A percentile compares a stretch with the other conserved stretches of the same genome.
These are phyloP conservation scores for Sarocladiaceae sp. DNA, from an alignment of 2,329 filamentous ascomycete genomes.

Conservation along the genomic window DNA sequence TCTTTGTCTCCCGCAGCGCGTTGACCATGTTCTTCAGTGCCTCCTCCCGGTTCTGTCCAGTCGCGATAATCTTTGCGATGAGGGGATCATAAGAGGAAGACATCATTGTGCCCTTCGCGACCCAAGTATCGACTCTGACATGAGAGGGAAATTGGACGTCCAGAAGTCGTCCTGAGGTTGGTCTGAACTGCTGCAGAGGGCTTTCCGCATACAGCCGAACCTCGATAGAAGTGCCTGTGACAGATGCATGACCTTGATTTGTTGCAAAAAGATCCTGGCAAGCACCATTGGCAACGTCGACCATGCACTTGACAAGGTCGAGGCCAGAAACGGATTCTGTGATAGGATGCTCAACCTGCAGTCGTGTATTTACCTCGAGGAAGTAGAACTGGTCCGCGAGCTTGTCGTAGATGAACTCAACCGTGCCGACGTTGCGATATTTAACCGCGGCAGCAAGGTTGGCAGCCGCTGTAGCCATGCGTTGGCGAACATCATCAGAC, in stretches of 20 bases:
- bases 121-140: constrained; percentile 58
- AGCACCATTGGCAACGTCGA: constrained; percentile 23
- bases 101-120: constrained; percentile 62
- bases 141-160: constrained; percentile 48
- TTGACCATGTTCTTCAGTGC: constrained; percentile 57
- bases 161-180: constrained; percentile 52
- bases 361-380: constrained; percentile 34
- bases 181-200: constrained; percentile 50
- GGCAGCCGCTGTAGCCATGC: constrained; percentile 31
- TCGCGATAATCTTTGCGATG: constrained; percentile 68
- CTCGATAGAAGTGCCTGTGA: constrained; percentile 29
- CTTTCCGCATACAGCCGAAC: constrained; percentile 40
- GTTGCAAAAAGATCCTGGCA: constrained; percentile 14
- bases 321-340: constrained; percentile 72
- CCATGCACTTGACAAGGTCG: constrained; percentile 58
- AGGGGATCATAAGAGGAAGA: constrained; percentile 72
- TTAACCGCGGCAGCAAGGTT: constrained; percentile 27
- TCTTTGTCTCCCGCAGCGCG: constrained; percentile 46
- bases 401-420: constrained; percentile 33
- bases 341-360: constrained; percentile 39
- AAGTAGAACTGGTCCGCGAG: constrained; percentile 28
- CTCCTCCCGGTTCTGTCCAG: constrained; percentile 50
- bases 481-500: constrained; percentile 19
- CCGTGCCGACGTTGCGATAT: constrained; percentile 36
- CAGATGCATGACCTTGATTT: neutral